Evolutionary conservation across 1,284 basidiomycete genomes (phyloP).

Genomic region (Pseudozyma sp.): DNA sequence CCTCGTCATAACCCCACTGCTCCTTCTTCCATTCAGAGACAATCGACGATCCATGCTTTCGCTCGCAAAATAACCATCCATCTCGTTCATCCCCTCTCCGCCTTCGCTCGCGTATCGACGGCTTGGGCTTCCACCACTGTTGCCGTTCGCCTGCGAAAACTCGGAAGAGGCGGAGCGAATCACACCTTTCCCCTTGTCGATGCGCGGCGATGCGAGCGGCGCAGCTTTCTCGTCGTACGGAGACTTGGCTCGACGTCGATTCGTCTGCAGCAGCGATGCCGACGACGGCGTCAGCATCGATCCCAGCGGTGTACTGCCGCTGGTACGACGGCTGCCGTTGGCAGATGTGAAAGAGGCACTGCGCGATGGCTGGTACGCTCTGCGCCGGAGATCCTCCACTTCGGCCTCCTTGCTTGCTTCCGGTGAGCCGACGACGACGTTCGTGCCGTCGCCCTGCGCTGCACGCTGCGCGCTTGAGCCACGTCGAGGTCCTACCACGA

Average conservation of each 20-base stretch:
- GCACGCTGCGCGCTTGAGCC: neutral
- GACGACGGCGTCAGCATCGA: conserved; percentile 27
- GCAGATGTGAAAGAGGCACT: conserved; percentile 14
- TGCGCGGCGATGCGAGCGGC: conserved; percentile 40
- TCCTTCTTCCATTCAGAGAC: conserved; percentile 5
- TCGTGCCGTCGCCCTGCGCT: neutral
- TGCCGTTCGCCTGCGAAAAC: conserved; percentile 5
- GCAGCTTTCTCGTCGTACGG: conserved; percentile 53
- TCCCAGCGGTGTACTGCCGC: neutral
- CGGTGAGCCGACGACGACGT: neutral
- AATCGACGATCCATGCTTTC: conserved; percentile 2
- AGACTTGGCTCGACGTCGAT: conserved; percentile 34
- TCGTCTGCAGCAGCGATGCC: conserved; percentile 19
- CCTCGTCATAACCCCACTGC: conserved; percentile 22
- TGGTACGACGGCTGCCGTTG: conserved; percentile 4
- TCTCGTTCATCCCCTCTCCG: conserved; percentile 6
- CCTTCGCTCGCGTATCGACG: conserved; percentile 14
- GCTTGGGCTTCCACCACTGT: neutral
- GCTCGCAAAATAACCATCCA: conserved; percentile 36
- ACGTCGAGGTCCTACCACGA: conserved; percentile 29
- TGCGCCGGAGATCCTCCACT: conserved; percentile 8
- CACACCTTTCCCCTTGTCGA: conserved; percentile 51
- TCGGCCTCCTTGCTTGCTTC: conserved; percentile 6
- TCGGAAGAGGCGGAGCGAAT: conserved; percentile 33
- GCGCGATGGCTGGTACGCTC: conserved; percentile 12